Evolutionary conservation across 192 early-diverging fungal genomes (phyloP).

Genomic region (Backusella morwellensis): DNA sequence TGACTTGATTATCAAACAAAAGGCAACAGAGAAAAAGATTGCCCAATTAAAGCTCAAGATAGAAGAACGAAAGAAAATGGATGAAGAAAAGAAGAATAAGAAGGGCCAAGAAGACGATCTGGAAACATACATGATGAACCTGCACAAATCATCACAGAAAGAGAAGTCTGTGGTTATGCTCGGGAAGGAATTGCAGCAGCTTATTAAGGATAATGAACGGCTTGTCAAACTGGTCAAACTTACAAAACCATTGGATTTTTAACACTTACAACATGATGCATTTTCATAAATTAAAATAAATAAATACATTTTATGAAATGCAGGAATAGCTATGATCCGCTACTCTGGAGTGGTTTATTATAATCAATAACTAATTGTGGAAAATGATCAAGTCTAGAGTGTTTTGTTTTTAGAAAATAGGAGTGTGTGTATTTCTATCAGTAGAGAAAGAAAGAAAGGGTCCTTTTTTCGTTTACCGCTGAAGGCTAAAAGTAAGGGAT

Average conservation of each 20-base stretch:
- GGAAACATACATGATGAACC: constrained; percentile 62
- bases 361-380: too few relatives aligned
- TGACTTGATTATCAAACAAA: constrained; percentile 52
- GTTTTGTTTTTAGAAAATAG: background rate
- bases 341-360: too few relatives aligned
- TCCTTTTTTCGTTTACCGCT: background rate
- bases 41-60: constrained; percentile 34
- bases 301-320: too few relatives aligned
- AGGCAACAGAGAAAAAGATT: constrained; percentile 35
- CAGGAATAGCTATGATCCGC: too few relatives aligned
- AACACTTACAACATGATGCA: too few relatives aligned
- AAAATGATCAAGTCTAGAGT: background rate
- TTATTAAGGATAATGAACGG: constrained; percentile 48
- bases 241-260: constrained; percentile 43
- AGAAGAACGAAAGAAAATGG: constrained; percentile 21
- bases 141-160: constrained; percentile 41
- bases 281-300: too few relatives aligned
- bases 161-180: constrained; percentile 40
- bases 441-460: too few relatives aligned
- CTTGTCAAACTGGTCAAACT: constrained; percentile 42
- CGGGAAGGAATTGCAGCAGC: constrained; percentile 36
- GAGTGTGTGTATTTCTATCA: background rate
- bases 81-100: constrained; percentile 28
- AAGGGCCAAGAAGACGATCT: constrained; percentile 52
- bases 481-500: background rate